Evolutionary conservation across 208 protist genomes (phyloP), one percentile per base, ranked within the genome.

Genomic region (Trypanosoma mega): DNA sequence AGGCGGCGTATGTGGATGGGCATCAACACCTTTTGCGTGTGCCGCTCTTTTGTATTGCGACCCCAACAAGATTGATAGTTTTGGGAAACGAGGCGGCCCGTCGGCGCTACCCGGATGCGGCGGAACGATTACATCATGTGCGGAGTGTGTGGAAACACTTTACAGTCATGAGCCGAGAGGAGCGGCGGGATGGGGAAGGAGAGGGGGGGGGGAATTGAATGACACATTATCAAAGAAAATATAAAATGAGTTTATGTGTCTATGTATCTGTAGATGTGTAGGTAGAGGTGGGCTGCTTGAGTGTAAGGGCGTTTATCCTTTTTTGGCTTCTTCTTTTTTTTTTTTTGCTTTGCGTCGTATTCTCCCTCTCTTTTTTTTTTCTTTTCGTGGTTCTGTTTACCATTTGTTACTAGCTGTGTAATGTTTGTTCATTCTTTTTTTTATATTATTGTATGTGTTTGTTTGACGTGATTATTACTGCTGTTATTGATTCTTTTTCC

Each of bases 1-100:
- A 85, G 60, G 68, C 78, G 0, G 80, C 58, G 21, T 92, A 92
- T 67, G 72, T 92, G 16, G 85, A 92, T 48, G 85, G 85, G 1
- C 80, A 88, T 29, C 85, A 92, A 59, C 81, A 88, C 53, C 54
- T 83, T 8, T 69, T 92, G 21, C 69, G 75, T 6, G 67, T 71
- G 2, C 80, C 85, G 1, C 71, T 88, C 27, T 92, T 92, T 55
- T 77, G 71, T 46, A 87, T 92, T 58, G 70, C 60, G 14, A 81
- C 80, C 3, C 80, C 80, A 11, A 92, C 85, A 14, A 74, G 80
- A n/a, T 46, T 92, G 16, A 88, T 88, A 49, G 53, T 92, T 9
- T 51, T 92, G 18, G 80, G 80, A 16, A 92, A 87, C 56, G 29
- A 31, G 1, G 41, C 44, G 5, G 61, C 61, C 18, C 49, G 61